Evolutionary conservation across 2,329 filamentous ascomycete genomes (phyloP).

Genomic region (Stachybotrys elegans): DNA sequence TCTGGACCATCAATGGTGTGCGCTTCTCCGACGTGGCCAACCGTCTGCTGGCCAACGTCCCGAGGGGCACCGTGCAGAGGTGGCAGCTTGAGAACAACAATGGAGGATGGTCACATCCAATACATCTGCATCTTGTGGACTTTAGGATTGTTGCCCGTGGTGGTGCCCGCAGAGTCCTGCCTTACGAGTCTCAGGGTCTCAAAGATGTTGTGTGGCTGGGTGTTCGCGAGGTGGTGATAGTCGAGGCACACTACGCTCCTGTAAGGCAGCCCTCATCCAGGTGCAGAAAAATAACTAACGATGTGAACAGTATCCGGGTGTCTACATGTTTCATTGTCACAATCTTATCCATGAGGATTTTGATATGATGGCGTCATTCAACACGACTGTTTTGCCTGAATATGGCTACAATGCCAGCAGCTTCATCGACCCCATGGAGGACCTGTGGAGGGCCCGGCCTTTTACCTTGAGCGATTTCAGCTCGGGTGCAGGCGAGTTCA

Average conservation of each 20-base stretch:
- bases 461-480: background rate
- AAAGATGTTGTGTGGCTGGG: conserved; percentile 56
- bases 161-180: conserved; percentile 26
- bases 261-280: background rate
- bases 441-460: conserved; percentile 6
- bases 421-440: conserved; percentile 9
- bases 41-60: conserved; percentile 42
- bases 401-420: conserved; percentile 28
- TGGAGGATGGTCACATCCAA: conserved; percentile 47
- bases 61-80: conserved; percentile 40
- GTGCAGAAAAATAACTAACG: background rate
- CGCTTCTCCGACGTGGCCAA: conserved; percentile 36
- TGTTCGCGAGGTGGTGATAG: conserved; percentile 41
- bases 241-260: conserved; percentile 45
- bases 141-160: conserved; percentile 42
- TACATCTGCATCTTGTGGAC: conserved; percentile 56
- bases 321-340: conserved; percentile 46
- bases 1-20: conserved; percentile 48
- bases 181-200: conserved; percentile 48
- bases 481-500: background rate
- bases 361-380: conserved; percentile 43
- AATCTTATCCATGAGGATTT: conserved; percentile 40
- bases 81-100: conserved; percentile 46
- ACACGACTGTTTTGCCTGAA: conserved; percentile 30
- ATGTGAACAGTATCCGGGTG: conserved; percentile 37